phyloP scores from a whole-genome alignment of 306 rosid species.

The Bauhinia variegata region DNA sequence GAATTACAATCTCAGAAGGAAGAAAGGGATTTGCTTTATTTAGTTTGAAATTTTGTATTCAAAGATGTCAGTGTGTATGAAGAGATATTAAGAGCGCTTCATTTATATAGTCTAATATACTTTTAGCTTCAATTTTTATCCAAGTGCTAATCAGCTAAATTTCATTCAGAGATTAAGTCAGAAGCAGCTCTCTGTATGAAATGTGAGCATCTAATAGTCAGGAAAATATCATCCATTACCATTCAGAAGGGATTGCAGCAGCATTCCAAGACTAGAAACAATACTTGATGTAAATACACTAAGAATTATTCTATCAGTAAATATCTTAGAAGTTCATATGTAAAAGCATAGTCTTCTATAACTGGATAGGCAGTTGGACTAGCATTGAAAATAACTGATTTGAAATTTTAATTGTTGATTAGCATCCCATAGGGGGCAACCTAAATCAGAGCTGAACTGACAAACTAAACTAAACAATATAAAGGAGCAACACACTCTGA shows the following conservation, averaged over 20 bases:
- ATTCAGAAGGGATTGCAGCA: constrained; percentile 10
- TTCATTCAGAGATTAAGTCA: too few relatives aligned
- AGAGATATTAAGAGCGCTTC: too few relatives aligned
- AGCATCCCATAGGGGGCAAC: background rate
- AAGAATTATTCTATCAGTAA: constrained; percentile 28
- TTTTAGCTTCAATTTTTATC: too few relatives aligned
- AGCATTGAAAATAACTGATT: constrained; percentile 16
- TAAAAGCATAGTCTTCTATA: background rate
- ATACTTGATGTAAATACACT: constrained; percentile 13
- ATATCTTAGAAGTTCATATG: constrained; percentile 21
- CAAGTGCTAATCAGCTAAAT: too few relatives aligned
- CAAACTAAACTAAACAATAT: constrained; percentile 19
- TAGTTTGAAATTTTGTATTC: too few relatives aligned
- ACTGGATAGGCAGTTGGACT: background rate
- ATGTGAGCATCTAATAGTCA: too few relatives aligned
- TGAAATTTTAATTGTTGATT: too few relatives aligned
- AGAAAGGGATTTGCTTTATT: too few relatives aligned
- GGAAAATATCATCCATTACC: too few relatives aligned
- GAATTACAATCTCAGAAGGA: background rate
- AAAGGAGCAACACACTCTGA: constrained; percentile 5
- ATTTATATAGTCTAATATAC: too few relatives aligned
- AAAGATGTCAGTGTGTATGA: too few relatives aligned
- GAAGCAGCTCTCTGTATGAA: too few relatives aligned
- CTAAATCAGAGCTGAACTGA: constrained; percentile 17
- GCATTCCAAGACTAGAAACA: constrained; percentile 9